Conservation (phyloP, 768 basidiomycete species). For the Russula olivacea region DNA sequence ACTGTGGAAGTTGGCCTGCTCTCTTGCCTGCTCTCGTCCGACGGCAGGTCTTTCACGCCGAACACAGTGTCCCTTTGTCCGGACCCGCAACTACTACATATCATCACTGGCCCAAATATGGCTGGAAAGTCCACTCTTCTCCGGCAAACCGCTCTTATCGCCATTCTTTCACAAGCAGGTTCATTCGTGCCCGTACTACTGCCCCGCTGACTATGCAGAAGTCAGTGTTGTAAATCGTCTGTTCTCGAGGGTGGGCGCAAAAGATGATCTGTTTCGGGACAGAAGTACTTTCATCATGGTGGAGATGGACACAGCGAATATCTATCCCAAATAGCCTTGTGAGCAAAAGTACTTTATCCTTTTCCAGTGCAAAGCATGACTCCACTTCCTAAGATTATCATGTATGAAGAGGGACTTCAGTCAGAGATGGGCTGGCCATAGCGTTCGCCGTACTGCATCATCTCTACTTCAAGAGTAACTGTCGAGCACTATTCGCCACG, state of each 20-base stretch:
- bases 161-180: slow-evolving; percentile 86
- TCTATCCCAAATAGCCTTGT: slow-evolving; percentile 82
- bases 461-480: slow-evolving; percentile 60
- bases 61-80: slow-evolving; percentile 67
- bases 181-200: slow-evolving; percentile 94
- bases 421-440: slow-evolving; percentile 87
- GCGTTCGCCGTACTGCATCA: slow-evolving; percentile 92
- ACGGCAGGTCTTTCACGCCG: slow-evolving; percentile 78
- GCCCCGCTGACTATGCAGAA: slow-evolving; percentile 60
- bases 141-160: slow-evolving; percentile 84
- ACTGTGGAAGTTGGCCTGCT: slow-evolving; percentile 87
- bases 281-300: slow-evolving; percentile 97
- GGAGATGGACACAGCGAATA: slow-evolving; percentile 91
- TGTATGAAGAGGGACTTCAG: slow-evolving; percentile 98
- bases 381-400: slow-evolving; percentile 63
- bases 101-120: slow-evolving; percentile 95
- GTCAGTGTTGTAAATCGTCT: slow-evolving; percentile 87
- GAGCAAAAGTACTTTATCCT: slow-evolving; percentile 28
- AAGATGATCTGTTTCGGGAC: slow-evolving; percentile 91
- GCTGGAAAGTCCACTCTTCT: slow-evolving; percentile 91
- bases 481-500: slow-evolving; percentile 93
- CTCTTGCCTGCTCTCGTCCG: too few species aligned
- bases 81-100: slow-evolving; percentile 60
- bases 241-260: slow-evolving; percentile 89
- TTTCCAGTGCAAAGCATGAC: neutral